phyloP scores from a whole-genome alignment of 768 basidiomycete genomes.

The Auriscalpium orientale region DNA sequence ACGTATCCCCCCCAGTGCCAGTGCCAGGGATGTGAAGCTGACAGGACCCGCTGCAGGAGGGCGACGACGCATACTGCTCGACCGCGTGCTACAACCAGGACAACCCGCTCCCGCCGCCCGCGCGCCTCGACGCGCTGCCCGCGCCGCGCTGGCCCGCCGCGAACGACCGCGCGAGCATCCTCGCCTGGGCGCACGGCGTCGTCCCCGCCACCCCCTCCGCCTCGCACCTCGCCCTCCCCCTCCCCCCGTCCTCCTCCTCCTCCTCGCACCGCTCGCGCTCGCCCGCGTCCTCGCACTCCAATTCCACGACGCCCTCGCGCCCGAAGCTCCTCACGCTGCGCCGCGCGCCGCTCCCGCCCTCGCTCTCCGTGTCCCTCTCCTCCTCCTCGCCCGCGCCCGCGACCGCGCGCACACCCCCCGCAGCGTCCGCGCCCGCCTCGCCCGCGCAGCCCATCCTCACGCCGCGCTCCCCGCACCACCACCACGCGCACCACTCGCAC shows the following conservation, averaged over 20 bases:
- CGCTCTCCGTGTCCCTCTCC: slow-evolving; percentile 9
- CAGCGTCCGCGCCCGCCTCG: slow-evolving; percentile 7
- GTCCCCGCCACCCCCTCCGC: slow-evolving; percentile 12
- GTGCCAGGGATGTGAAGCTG: too few species aligned
- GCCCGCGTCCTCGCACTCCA: too few species aligned
- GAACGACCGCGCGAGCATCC: slow-evolving; percentile 36
- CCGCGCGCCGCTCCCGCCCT: slow-evolving; percentile 11
- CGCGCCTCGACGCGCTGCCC: slow-evolving; percentile 3
- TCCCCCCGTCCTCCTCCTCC: slow-evolving; percentile 3
- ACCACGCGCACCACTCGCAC: slow-evolving; percentile 15
- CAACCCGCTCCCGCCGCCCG: slow-evolving; percentile 13
- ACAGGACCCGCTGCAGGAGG: too few species aligned
- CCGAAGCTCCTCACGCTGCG: slow-evolving; percentile 8
- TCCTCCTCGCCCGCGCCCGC: slow-evolving; percentile 15
- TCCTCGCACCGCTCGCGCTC: background rate
- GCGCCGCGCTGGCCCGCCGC: slow-evolving; percentile 18
- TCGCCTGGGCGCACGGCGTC: slow-evolving; percentile 30
- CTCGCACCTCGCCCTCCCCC: slow-evolving; percentile 15
- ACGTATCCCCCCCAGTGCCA: too few species aligned
- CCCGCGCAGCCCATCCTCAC: slow-evolving; percentile 14
- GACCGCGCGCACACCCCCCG: slow-evolving; percentile 7
- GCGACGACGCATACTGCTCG: slow-evolving; percentile 47
- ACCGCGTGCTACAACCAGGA: slow-evolving; percentile 32
- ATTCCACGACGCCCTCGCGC: background rate
- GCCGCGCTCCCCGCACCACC: slow-evolving; percentile 9